Conservation (phyloP, 2,329 filamentous ascomycete species). For the Aspergillaceae sp. region DNA sequence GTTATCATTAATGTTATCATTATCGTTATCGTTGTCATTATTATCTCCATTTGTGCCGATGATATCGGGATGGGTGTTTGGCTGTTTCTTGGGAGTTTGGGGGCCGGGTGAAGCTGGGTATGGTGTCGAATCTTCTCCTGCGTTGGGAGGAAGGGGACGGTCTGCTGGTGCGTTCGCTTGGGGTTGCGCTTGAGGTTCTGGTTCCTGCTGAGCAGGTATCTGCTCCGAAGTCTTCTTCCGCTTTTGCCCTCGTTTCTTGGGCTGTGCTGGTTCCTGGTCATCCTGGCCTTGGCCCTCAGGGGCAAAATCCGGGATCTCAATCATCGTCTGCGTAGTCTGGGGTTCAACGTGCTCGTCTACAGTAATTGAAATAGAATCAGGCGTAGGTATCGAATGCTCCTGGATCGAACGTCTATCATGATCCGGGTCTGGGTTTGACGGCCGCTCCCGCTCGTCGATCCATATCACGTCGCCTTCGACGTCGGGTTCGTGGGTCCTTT, state of each 20-base stretch:
- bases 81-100: conserved; percentile 3
- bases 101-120: conserved; percentile 1
- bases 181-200: not conserved
- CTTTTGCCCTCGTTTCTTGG: conserved; percentile 38
- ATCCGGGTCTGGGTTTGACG: conserved; percentile 3
- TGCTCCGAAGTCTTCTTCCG: conserved; percentile 28
- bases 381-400: not conserved
- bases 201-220: not conserved
- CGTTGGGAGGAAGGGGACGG: too few relatives aligned
- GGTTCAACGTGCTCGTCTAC: conserved; percentile 4
- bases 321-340: too few relatives aligned
- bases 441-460: conserved; percentile 27
- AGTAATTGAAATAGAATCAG: not conserved
- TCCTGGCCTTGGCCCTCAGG: too few relatives aligned
- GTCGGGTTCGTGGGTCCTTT: conserved; percentile 21
- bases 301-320: too few relatives aligned
- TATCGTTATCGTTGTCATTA: not conserved
- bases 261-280: not conserved
- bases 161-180: not conserved
- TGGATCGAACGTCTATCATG: not conserved
- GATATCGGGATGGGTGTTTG: not conserved
- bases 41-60: not conserved
- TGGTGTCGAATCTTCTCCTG: too few relatives aligned
- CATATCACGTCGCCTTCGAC: conserved; percentile 36
- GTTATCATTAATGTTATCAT: too few relatives aligned